A percentile compares a stretch with the other conserved stretches of the same genome.
Evolutionary conservation across 345 rosid species (phyloP).

Genomic region (Melaleuca quinquenervia): DNA sequence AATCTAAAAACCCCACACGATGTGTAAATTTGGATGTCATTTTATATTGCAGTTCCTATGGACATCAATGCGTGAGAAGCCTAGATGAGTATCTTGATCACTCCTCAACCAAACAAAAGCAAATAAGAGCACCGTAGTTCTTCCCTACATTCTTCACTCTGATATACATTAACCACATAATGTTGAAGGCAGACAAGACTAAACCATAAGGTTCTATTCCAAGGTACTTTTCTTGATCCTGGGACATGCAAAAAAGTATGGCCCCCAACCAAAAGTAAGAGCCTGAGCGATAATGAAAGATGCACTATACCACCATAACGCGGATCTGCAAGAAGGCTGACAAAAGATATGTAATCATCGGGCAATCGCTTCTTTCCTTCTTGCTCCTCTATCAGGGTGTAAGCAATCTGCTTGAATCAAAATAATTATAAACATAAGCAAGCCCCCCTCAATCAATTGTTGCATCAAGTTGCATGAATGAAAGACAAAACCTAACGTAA

Average conservation of each 20-base stretch:
- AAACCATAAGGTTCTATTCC: not conserved
- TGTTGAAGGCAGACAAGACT: conserved; percentile 1
- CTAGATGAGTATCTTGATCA: not conserved
- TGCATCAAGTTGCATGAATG: not conserved
- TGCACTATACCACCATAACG: conserved; percentile 76
- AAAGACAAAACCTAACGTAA: not conserved
- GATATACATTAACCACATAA: conserved; percentile 11
- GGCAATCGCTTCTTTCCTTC: conserved; percentile 53
- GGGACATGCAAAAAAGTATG: not conserved
- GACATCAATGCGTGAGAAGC: not conserved
- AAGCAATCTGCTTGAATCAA: conserved; percentile 56
- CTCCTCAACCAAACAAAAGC: not conserved
- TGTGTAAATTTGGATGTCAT: not conserved
- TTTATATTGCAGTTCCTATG: not conserved
- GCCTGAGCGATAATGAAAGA: not conserved
- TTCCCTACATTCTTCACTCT: not conserved
- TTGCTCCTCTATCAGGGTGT: conserved; percentile 80
- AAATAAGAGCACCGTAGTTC: not conserved
- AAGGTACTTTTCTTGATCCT: not conserved
- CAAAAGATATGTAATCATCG: conserved; percentile 88
- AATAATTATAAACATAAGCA: not conserved
- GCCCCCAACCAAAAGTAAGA: not conserved
- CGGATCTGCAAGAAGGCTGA: conserved; percentile 92
- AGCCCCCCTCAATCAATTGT: not conserved
- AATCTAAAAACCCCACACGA: not conserved